A percentile compares a stretch with the other conserved stretches of the same genome.
Conservation (phyloP, 2,329 filamentous ascomycete genomes). For the Chaetomium sp. region DNA sequence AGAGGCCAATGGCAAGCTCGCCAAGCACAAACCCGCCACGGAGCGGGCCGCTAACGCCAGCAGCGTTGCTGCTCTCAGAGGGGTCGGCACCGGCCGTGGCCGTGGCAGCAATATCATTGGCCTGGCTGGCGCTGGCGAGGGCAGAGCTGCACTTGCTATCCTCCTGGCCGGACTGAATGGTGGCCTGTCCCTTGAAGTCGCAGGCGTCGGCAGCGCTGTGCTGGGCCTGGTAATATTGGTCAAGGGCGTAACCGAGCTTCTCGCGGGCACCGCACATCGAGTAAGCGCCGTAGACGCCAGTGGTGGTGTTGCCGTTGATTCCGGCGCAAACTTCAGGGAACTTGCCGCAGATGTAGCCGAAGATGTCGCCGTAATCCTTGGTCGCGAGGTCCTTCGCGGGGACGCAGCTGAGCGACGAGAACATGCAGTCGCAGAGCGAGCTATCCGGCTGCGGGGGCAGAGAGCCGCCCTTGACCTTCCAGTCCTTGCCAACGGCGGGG, state of each 20-base stretch:
- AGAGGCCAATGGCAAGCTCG: constrained; percentile 43
- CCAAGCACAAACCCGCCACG: constrained; percentile 39
- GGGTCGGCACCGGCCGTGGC: constrained; percentile 36
- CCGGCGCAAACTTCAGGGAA: constrained; percentile 54
- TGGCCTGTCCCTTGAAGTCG: constrained; percentile 63
- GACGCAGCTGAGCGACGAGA: constrained; percentile 63
- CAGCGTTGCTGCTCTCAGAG: constrained; percentile 31
- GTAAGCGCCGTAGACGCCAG: constrained; percentile 68
- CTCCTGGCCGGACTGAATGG: constrained; percentile 39
- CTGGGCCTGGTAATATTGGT: constrained; percentile 62
- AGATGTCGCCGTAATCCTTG: constrained; percentile 60
- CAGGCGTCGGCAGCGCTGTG: constrained; percentile 54
- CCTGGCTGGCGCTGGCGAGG: constrained; percentile 56
- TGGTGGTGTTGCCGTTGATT: constrained; percentile 60
- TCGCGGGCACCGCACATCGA: constrained; percentile 66
- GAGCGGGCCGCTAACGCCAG: constrained; percentile 31
- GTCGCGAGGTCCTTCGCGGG: constrained; percentile 51
- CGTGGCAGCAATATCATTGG: constrained; percentile 41
- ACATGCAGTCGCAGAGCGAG: constrained; percentile 81
- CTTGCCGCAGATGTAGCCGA: constrained; percentile 64
- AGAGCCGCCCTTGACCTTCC: constrained; percentile 58
- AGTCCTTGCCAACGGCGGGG: constrained; percentile 58
- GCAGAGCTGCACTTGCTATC: constrained; percentile 50
- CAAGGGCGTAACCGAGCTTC: constrained; percentile 67
- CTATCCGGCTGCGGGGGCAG: constrained; percentile 80